Evolutionary conservation across 2,329 filamentous ascomycete species (phyloP).

Genomic region (Diaporthe nobilis): DNA sequence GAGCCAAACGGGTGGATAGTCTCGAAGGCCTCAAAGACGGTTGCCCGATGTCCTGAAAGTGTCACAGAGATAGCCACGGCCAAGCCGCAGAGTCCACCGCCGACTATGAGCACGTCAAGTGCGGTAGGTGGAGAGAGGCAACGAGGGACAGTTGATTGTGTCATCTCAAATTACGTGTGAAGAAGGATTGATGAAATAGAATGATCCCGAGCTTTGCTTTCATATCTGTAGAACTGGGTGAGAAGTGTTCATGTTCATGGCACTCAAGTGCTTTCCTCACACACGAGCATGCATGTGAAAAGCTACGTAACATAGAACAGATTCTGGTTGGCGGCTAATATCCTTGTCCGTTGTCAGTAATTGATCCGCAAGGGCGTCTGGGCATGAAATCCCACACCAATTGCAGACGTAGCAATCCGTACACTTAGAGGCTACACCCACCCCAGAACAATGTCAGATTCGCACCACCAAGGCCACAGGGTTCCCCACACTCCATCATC

Average conservation of each 20-base stretch:
- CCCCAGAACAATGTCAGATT: constrained; percentile 2
- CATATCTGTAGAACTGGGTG: neutral
- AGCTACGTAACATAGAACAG: neutral
- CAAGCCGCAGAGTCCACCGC: constrained; percentile 13
- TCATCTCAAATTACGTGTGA: neutral
- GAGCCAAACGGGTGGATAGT: constrained; percentile 16
- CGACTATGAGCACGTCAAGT: constrained; percentile 21
- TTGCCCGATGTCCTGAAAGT: neutral
- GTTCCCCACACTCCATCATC: constrained; percentile 22
- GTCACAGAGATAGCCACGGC: constrained; percentile 2
- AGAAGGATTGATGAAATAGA: neutral
- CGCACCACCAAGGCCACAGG: neutral
- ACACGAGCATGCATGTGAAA: neutral
- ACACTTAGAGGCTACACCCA: neutral
- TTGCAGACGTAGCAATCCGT: neutral
- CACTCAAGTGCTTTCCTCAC: too few relatives aligned
- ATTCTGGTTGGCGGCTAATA: constrained; percentile 2
- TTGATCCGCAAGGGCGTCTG: neutral
- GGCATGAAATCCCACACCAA: neutral
- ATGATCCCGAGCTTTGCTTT: neutral
- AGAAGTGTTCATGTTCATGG: neutral
- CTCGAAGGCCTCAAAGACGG: constrained; percentile 19
- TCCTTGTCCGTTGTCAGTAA: neutral
- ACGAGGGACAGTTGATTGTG: neutral
- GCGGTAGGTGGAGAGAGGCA: neutral